These are phyloP conservation scores for Astragalus membranaceus DNA, from an alignment of 306 rosid genomes.

Conservation along the genomic window DNA sequence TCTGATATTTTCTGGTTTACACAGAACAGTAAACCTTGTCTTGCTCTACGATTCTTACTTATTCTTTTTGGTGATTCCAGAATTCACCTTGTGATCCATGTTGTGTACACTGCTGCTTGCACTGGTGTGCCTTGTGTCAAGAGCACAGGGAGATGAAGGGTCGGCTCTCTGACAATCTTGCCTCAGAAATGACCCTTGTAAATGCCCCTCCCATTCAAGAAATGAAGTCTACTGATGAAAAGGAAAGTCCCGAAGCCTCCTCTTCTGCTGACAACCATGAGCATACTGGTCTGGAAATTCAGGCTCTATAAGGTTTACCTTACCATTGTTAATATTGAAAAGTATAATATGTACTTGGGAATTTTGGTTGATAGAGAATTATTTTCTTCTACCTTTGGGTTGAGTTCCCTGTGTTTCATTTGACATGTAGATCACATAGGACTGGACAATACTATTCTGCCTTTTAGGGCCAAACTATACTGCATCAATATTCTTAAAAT, in stretches of 20 bases:
- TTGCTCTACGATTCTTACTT: background rate
- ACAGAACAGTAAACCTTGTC: background rate
- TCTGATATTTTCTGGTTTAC: background rate
- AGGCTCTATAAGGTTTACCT: conserved; percentile 38
- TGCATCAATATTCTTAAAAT: background rate
- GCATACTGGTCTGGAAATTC: conserved; percentile 67
- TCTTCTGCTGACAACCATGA: conserved; percentile 28
- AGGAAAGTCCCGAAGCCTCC: conserved; percentile 36
- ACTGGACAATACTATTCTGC: background rate
- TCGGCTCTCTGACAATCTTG: conserved; percentile 51
- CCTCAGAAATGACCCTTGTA: conserved; percentile 58
- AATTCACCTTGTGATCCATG: conserved; percentile 93
- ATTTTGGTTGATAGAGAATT: conserved; percentile 17
- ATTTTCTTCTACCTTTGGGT: background rate
- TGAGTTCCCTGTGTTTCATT: background rate
- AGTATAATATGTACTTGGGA: conserved; percentile 1
- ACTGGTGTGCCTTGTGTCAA: conserved; percentile 95
- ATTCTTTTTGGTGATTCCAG: conserved; percentile 31
- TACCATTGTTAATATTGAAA: background rate
- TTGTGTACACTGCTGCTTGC: conserved; percentile 85
- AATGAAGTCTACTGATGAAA: conserved; percentile 55
- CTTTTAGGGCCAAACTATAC: background rate
- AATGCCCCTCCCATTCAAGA: conserved; percentile 81
- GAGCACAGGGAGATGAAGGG: conserved; percentile 94
- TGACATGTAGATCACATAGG: conserved; percentile 12